Conservation (phyloP, 2,329 filamentous ascomycete genomes). For the Phyllosticta capitalensis region DNA sequence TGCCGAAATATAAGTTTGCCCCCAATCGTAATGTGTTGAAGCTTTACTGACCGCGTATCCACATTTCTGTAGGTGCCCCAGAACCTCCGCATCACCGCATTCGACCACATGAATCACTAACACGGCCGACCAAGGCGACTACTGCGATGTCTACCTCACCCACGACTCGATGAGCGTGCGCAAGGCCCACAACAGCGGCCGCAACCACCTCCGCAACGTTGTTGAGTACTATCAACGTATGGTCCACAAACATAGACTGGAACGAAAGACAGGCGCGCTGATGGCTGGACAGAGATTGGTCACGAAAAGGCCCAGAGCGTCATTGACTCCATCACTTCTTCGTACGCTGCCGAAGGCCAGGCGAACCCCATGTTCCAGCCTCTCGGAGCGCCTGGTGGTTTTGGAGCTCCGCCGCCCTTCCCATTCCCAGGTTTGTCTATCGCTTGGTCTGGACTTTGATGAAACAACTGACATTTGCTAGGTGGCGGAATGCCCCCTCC, state of each 20-base stretch:
- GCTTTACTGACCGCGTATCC: constrained; percentile 17
- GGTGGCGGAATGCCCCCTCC: constrained; percentile 20
- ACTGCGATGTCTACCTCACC: constrained; percentile 99
- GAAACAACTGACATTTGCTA: constrained; percentile 4
- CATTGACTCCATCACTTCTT: constrained; percentile 94
- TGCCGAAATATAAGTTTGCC: constrained; percentile 73
- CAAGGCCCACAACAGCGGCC: constrained; percentile 93
- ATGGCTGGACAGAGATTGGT: constrained; percentile 66
- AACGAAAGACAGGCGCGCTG: background rate
- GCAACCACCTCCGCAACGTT: constrained; percentile 95
- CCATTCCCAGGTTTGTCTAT: constrained; percentile 50
- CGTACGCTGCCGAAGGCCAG: constrained; percentile 90
- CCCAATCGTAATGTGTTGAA: constrained; percentile 4
- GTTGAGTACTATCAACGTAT: constrained; percentile 95
- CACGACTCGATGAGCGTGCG: constrained; percentile 99
- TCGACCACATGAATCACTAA: constrained; percentile 15
- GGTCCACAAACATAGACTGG: constrained; percentile 17
- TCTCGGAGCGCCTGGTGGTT: constrained; percentile 24
- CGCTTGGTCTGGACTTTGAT: background rate
- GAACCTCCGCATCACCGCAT: constrained; percentile 3
- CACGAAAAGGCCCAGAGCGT: constrained; percentile 98
- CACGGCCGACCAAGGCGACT: constrained; percentile 54
- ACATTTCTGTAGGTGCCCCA: constrained; percentile 58
- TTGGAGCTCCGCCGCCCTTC: constrained; percentile 45
- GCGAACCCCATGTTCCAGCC: constrained; percentile 68